Conservation (phyloP, 805 yeast species). For the Hanseniaspora occidentalis region DNA sequence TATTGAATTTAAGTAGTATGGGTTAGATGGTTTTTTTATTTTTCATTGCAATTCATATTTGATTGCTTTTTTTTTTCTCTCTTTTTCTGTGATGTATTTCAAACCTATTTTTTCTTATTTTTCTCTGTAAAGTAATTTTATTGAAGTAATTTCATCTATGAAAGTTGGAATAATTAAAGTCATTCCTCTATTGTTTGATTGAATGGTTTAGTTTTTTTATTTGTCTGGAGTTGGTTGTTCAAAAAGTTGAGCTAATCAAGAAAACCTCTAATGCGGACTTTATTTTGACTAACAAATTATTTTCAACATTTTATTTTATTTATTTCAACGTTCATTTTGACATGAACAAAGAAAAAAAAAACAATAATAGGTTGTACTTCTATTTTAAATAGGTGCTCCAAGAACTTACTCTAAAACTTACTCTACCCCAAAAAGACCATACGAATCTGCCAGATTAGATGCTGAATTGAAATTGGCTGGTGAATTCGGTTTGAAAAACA, state of each 20-base stretch:
- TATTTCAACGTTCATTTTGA: not conserved
- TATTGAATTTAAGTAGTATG: not conserved
- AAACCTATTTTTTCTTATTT: not conserved
- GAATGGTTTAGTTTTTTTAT: constrained; percentile 1
- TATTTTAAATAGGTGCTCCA: constrained; percentile 67
- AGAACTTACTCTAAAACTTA: constrained; percentile 99
- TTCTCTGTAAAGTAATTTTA: not conserved
- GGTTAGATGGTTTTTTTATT: not conserved
- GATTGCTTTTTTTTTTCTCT: constrained; percentile 1
- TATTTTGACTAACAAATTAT: too few species aligned
- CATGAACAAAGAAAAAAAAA: constrained; percentile 9
- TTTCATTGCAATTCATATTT: constrained; percentile 1
- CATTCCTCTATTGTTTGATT: too few species aligned
- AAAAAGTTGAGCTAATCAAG: too few species aligned
- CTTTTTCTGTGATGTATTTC: too few species aligned
- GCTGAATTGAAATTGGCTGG: constrained; percentile 99
- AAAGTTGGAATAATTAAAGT: too few species aligned
- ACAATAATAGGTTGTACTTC: constrained; percentile 7
- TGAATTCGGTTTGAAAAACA: constrained; percentile 99
- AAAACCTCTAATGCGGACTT: too few species aligned
- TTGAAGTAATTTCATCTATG: too few species aligned
- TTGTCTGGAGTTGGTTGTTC: not conserved
- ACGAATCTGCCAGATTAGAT: constrained; percentile 98
- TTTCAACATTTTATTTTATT: not conserved
- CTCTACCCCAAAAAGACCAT: constrained; percentile 99